Percentiles rank a stretch among this genome's conserved stretches.
Conservation (phyloP, 306 rosid genomes). For the Elaeagnus macrophylla region DNA sequence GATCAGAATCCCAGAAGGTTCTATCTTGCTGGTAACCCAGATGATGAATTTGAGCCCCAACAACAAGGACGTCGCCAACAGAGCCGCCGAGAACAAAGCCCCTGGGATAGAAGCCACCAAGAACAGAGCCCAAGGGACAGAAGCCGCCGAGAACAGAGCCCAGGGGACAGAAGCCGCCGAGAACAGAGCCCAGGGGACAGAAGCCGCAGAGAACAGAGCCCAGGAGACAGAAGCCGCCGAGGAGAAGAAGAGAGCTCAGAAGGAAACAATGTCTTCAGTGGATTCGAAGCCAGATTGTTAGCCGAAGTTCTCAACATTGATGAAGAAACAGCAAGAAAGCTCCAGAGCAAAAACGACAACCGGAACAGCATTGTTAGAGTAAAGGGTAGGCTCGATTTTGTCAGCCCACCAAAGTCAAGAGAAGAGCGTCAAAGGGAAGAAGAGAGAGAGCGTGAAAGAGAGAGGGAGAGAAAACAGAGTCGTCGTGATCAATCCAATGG, state of each 20-base stretch:
- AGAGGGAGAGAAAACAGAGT: not conserved
- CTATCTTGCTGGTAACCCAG: too few relatives aligned
- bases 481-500: constrained; percentile 13
- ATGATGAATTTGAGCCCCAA: not conserved
- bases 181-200: too few relatives aligned
- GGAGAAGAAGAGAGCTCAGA: too few relatives aligned
- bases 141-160: too few relatives aligned
- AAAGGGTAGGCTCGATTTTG: constrained; percentile 16
- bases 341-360: constrained; percentile 22
- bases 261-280: constrained; percentile 34
- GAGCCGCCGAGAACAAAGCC: too few relatives aligned
- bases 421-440: constrained; percentile 9
- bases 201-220: too few relatives aligned
- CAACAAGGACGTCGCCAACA: too few relatives aligned
- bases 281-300: constrained; percentile 22
- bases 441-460: not conserved
- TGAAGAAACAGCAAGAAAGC: constrained; percentile 18
- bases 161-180: too few relatives aligned
- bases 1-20: too few relatives aligned
- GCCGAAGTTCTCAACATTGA: constrained; percentile 30
- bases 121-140: too few relatives aligned
- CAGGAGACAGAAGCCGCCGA: too few relatives aligned
- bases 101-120: too few relatives aligned
- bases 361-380: constrained; percentile 38
- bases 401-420: constrained; percentile 25